Percentiles rank a stretch among this genome's conserved stretches.
Conservation (phyloP, 106 monocot species). For the Gastrodia elata region DNA sequence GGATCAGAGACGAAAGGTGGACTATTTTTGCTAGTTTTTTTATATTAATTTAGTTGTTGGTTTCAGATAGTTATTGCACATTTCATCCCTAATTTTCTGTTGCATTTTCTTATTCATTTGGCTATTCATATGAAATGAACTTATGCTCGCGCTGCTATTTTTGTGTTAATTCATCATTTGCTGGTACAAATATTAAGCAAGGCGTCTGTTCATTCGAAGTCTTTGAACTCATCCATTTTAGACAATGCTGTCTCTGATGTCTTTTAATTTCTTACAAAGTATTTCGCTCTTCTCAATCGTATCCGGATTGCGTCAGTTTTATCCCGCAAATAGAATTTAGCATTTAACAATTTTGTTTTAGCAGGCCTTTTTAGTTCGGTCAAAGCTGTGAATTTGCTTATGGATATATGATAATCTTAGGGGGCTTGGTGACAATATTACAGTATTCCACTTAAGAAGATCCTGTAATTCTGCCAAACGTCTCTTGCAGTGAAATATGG, state of each 20-base stretch:
- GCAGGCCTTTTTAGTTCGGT: background rate
- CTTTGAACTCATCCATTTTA: background rate
- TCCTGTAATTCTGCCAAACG: too few relatives aligned
- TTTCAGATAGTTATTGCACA: background rate
- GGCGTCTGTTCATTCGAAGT: background rate
- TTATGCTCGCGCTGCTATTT: background rate
- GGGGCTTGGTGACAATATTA: too few relatives aligned
- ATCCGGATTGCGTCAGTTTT: background rate
- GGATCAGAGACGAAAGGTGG: conserved; percentile 2
- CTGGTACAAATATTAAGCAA: background rate
- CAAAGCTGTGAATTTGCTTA: background rate
- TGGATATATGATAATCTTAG: background rate
- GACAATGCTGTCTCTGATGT: background rate
- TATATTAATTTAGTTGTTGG: background rate
- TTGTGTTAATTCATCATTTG: background rate
- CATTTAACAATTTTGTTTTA: background rate
- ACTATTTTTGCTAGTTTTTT: background rate
- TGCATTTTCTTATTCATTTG: background rate
- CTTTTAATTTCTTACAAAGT: background rate
- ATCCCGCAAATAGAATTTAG: background rate
- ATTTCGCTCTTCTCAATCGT: background rate
- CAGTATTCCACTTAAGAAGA: too few relatives aligned
- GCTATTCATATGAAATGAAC: background rate
- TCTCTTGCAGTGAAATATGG: too few relatives aligned
- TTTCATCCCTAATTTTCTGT: too few relatives aligned